A percentile compares a stretch with the other conserved stretches of the same genome.
Evolutionary conservation across 345 rosid species (phyloP).

Genomic region (Gossypium rotundifolium): DNA sequence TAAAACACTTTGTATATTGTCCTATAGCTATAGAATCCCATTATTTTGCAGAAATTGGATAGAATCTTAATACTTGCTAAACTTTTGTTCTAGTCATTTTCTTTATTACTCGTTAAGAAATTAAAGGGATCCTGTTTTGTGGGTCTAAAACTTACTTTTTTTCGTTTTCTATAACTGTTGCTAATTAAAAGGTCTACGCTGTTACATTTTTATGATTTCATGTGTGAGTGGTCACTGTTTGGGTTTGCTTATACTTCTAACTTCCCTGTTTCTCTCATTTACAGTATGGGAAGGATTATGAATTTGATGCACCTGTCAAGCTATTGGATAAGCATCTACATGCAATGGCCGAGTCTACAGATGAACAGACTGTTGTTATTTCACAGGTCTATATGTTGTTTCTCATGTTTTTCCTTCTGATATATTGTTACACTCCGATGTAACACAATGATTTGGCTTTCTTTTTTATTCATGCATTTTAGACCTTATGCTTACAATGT

Average conservation of each 20-base stretch:
- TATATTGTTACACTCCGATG: background rate
- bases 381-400: constrained; percentile 53
- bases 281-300: constrained; percentile 95
- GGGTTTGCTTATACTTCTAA: background rate
- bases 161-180: background rate
- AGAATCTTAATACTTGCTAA: no score
- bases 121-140: background rate
- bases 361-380: constrained; percentile 84
- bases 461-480: background rate
- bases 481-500: background rate
- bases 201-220: background rate
- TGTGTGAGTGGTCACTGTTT: background rate
- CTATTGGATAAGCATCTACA: constrained; percentile 83
- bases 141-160: background rate
- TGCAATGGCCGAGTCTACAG: constrained; percentile 75
- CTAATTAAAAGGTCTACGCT: background rate
- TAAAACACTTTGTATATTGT: background rate
- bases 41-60: no score
- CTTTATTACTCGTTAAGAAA: no score
- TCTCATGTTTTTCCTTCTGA: background rate
- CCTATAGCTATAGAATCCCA: background rate
- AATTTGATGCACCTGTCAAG: constrained; percentile 92
- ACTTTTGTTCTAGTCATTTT: no score
- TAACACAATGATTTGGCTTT: background rate
- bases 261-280: constrained; percentile 6